Base-by-base conservation (phyloP, 768 basidiomycete genomes). In the Pilatotrama ljubarskyi region DNA sequence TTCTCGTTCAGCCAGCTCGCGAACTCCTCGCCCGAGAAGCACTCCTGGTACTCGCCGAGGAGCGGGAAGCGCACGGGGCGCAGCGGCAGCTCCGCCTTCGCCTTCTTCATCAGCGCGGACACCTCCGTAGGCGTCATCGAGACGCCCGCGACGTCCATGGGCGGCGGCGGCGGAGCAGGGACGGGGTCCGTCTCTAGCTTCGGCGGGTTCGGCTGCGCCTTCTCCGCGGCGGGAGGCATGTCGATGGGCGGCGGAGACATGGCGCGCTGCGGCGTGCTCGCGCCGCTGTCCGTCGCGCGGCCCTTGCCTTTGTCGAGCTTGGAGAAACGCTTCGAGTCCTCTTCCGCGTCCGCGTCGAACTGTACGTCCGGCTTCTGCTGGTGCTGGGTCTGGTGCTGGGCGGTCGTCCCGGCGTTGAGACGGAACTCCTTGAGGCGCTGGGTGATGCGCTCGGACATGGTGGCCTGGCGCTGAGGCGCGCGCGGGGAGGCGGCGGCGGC, bases 21-120 rank as follows among this genome's bases (percentile, higher is more conserved):
- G 63, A 97, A 88, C 64, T 96, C 94, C 41, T 93, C 93, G 26
- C 95, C 95, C 15, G 85, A 86, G 74, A 96, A 95, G 59, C 89
- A 88, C 58, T 92, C 88, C 26, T 86, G 80, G 63, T 94, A 94
- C 76, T 93, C 91, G 46, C 92, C 92, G 11, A 94, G 69, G 14
- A 94, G 75, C 0, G 93, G 87, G 75, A 93, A 84, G 37, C 87
- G 85, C 29, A 94, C 79, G 7, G 88, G 75, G 35, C 86, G 82
- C 29, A 93, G 76, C 17, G 82, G 84, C n/a, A 94, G 75, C 65
- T 92, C 88, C 0, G 77, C 75, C 36, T 86, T 85, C 38, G 94
- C 93, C 48, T 86, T 84, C 2, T 79, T 77, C 26, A 96, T 80
- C 14, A 96, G 74, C 47, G 78, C 81, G 18, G 91, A 89, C 24